phyloP scores from a whole-genome alignment of 176 grass and related monocot genomes.

The Oryza glaberrima region DNA sequence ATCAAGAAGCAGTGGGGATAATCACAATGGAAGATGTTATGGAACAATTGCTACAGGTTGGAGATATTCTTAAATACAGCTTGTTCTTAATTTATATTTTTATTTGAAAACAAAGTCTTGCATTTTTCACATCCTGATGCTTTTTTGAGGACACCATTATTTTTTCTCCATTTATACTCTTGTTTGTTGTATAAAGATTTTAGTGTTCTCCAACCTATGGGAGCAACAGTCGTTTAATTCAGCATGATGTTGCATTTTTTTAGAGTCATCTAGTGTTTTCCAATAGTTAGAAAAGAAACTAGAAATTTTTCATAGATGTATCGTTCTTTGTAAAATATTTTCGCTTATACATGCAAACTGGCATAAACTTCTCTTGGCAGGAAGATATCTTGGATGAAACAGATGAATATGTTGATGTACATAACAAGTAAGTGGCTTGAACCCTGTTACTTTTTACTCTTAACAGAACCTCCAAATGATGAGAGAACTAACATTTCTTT shows the following conservation, averaged over 20 bases:
- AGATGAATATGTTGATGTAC: constrained; percentile 96
- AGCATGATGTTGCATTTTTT: constrained; percentile 5
- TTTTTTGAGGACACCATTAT: background rate
- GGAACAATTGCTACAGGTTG: constrained; percentile 92
- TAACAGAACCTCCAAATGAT: constrained; percentile 8
- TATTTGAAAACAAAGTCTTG: background rate
- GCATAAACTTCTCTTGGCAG: constrained; percentile 38
- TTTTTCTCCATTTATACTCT: background rate
- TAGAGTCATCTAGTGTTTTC: background rate
- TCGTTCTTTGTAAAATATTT: background rate
- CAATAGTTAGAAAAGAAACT: background rate
- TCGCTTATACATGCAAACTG: constrained; percentile 27
- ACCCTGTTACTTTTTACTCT: background rate
- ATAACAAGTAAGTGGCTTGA: constrained; percentile 81
- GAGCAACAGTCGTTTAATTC: background rate
- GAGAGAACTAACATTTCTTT: constrained; percentile 17
- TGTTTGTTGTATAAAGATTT: background rate
- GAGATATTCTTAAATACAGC: constrained; percentile 20
- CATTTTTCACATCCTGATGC: constrained; percentile 13
- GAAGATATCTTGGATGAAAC: constrained; percentile 98
- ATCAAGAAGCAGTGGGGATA: constrained; percentile 95
- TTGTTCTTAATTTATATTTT: constrained; percentile 7
- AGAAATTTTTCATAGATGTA: constrained; percentile 8
- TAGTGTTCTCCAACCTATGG: background rate
- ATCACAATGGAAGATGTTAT: constrained; percentile 99